These are phyloP conservation scores for Beauveria scarabaeidicola DNA, from an alignment of 2,329 filamentous ascomycete species.

Conservation along the genomic window DNA sequence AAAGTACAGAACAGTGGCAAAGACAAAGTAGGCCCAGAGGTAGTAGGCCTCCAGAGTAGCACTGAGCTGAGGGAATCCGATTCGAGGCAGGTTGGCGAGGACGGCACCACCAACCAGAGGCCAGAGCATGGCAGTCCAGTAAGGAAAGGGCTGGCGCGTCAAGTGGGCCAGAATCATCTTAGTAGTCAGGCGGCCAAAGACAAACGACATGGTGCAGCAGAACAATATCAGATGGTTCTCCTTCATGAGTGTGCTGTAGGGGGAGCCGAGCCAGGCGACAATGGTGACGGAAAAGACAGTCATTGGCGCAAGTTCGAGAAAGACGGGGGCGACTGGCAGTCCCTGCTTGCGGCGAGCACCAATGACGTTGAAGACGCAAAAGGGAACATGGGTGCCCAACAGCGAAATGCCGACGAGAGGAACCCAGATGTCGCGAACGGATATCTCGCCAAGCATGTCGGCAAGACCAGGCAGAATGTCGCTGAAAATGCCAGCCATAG, in stretches of 20 bases:
- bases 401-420: conserved; percentile 58
- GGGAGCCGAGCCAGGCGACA: conserved; percentile 80
- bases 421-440: conserved; percentile 85
- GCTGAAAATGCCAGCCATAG: conserved; percentile 62
- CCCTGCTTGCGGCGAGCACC: conserved; percentile 63
- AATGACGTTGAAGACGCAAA: conserved; percentile 81
- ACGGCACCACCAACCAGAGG: conserved; percentile 81
- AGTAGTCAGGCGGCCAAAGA: conserved; percentile 95
- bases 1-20: conserved; percentile 79
- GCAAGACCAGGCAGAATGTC: conserved; percentile 39
- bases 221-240: conserved; percentile 89
- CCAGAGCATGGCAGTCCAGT: conserved; percentile 86
- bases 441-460: conserved; percentile 57
- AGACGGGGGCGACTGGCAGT: conserved; percentile 70
- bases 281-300: conserved; percentile 67
- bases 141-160: conserved; percentile 87
- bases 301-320: conserved; percentile 93
- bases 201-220: conserved; percentile 89
- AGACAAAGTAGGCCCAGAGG: conserved; percentile 74
- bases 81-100: conserved; percentile 69
- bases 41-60: conserved; percentile 67
- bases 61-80: conserved; percentile 62
- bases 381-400: conserved; percentile 69
- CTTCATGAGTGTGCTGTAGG: conserved; percentile 69
- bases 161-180: conserved; percentile 98